Evolutionary conservation across 257 asterid species (phyloP).

Genomic region (Solanum dulcamara): DNA sequence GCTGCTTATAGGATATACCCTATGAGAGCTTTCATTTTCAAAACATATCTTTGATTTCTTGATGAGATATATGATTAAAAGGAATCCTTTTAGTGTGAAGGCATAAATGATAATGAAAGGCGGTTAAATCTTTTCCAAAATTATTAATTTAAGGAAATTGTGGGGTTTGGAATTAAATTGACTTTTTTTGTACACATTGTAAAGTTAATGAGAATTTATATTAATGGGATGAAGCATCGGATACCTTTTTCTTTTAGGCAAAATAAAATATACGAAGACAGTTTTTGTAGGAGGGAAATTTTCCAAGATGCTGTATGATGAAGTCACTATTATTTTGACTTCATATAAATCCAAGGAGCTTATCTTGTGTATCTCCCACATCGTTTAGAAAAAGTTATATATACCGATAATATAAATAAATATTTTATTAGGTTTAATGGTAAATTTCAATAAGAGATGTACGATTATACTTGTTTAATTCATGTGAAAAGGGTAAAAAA

Average conservation of each 20-base stretch:
- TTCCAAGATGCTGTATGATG: conserved; percentile 3
- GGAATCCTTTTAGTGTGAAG: conserved; percentile 6
- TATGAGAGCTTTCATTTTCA: neutral
- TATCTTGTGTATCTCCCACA: neutral
- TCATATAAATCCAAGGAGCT: neutral
- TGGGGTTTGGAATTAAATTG: conserved; percentile 8
- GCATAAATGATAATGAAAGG: neutral
- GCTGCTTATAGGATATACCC: neutral
- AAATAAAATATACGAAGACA: neutral
- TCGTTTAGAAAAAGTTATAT: neutral
- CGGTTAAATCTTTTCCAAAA: neutral
- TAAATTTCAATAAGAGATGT: neutral
- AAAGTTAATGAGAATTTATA: neutral
- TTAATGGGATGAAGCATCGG: neutral
- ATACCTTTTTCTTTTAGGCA: neutral
- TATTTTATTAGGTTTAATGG: neutral
- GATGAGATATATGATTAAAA: neutral
- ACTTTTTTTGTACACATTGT: conserved; percentile 1
- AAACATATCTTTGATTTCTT: neutral
- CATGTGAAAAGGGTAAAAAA: too few species aligned
- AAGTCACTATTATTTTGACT: neutral
- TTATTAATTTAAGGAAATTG: neutral
- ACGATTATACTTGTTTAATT: neutral
- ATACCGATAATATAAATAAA: neutral
- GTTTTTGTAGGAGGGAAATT: neutral